These are phyloP conservation scores for Fraxinus xanthoxyloides DNA, from an alignment of 305 asterid genomes.

Conservation along the genomic window DNA sequence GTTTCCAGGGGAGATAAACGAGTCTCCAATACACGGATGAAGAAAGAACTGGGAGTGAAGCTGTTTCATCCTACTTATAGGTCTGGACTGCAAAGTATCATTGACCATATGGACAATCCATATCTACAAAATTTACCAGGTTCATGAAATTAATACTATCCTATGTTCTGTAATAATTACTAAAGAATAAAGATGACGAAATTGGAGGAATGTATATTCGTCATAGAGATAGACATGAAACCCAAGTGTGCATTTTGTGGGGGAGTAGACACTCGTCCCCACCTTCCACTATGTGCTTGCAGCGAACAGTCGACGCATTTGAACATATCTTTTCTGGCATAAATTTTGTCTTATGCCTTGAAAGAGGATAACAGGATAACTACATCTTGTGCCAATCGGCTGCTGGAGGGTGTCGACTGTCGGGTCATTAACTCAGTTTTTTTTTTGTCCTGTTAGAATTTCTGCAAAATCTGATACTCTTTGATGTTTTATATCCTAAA, in stretches of 20 bases:
- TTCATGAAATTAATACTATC: constrained; percentile 19
- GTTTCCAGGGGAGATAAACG: constrained; percentile 58
- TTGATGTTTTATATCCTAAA: no score
- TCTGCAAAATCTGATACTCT: no score
- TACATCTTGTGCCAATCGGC: background rate
- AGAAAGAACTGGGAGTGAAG: constrained; percentile 62
- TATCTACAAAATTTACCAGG: constrained; percentile 15
- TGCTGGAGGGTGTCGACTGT: background rate
- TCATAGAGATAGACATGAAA: background rate
- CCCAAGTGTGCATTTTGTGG: background rate
- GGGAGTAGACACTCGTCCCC: background rate
- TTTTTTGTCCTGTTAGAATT: background rate
- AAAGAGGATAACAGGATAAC: background rate
- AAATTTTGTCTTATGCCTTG: background rate
- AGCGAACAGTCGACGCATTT: background rate
- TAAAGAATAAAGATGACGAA: background rate
- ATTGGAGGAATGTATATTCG: background rate
- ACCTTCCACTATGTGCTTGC: background rate
- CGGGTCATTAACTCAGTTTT: background rate
- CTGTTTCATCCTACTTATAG: constrained; percentile 64
- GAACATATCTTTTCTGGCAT: background rate
- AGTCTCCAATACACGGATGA: constrained; percentile 72
- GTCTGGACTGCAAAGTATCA: constrained; percentile 66
- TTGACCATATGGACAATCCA: constrained; percentile 34
- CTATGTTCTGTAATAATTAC: background rate